Base-by-base conservation (phyloP, 352 stramenopile genomes). In the Phytophthora lateralis region DNA sequence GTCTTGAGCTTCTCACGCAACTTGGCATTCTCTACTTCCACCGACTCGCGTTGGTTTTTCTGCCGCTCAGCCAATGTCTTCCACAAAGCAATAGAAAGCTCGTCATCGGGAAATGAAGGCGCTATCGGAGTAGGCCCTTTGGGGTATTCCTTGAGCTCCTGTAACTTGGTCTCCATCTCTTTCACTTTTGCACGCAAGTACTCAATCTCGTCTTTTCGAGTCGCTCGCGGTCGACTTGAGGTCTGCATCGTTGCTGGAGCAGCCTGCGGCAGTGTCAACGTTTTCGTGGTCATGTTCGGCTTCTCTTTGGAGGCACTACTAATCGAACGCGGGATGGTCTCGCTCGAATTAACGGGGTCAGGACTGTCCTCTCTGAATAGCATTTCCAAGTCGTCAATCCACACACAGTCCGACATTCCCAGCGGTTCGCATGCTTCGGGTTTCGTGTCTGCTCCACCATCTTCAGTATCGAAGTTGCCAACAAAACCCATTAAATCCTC, bases 1-100 rank as follows among this genome's bases (percentile, higher is more conserved):
- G 54, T 66, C 49, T 83, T 76, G 3, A 83, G 62, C 21, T 80
- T 77, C 14, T 65, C 35, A 27, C 69, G 67, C n/a, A 86, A 57
- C 24, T 69, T 67, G 17, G 48, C 54, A 52, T 86, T 82, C 45
- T 83, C 74, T 2, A 55, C 42, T 49, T 82, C 71, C 8, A 69
- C 59, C 17, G 52, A 32, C 20, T 75, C 58, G 1, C 71, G 67
- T 49, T 80, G 71, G 9, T 53, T 59, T 30, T 69, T 72, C 52
- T 86, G 76, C 9, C 72, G 59, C 26, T 55, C 43, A 8, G 76
- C 74, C 32, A 86, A 47, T 0, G 69, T 62, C 18, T 75, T 67
- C 76, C 76, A 86, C 9, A 75, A 57, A 11, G 51, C 61, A 9
- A 57, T 42, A 6, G 60, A 67, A n/a, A 55, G 39, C 17, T 57